Evolutionary conservation across 345 rosid species (phyloP).

Genomic region (Anacardium occidentale): DNA sequence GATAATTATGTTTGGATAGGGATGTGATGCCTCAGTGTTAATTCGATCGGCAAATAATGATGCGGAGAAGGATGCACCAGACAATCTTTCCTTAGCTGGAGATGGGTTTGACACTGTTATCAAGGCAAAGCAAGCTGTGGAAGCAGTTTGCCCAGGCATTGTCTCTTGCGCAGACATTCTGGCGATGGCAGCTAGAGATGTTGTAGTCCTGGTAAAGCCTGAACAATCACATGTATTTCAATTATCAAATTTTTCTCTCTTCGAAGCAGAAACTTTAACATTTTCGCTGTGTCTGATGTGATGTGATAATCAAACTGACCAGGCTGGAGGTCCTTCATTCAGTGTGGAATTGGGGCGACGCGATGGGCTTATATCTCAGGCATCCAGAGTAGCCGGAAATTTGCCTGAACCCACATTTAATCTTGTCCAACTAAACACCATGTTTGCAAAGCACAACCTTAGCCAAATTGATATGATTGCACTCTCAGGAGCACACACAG

Average conservation of each 20-base stretch:
- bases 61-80: slow-evolving; percentile 72
- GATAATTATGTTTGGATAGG: slow-evolving; percentile 44
- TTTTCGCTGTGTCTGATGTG: background rate
- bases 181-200: slow-evolving; percentile 82
- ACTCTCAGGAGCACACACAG: slow-evolving; percentile 86
- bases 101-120: slow-evolving; percentile 84
- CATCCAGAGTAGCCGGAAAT: slow-evolving; percentile 64
- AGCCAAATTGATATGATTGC: slow-evolving; percentile 75
- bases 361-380: slow-evolving; percentile 61
- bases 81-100: slow-evolving; percentile 28
- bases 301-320: slow-evolving; percentile 5
- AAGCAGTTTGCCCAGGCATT: slow-evolving; percentile 16
- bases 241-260: background rate
- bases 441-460: slow-evolving; percentile 56
- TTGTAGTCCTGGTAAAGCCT: slow-evolving; percentile 59
- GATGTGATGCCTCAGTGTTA: slow-evolving; percentile 80
- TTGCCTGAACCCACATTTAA: slow-evolving; percentile 64
- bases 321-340: slow-evolving; percentile 83
- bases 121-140: slow-evolving; percentile 52
- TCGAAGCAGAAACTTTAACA: background rate
- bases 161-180: slow-evolving; percentile 91
- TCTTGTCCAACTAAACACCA: slow-evolving; percentile 41
- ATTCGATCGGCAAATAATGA: slow-evolving; percentile 66
- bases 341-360: slow-evolving; percentile 78
- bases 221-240: background rate